Base-by-base conservation (phyloP, 2,329 filamentous ascomycete genomes). In the Scortechinia acanthostroma region DNA sequence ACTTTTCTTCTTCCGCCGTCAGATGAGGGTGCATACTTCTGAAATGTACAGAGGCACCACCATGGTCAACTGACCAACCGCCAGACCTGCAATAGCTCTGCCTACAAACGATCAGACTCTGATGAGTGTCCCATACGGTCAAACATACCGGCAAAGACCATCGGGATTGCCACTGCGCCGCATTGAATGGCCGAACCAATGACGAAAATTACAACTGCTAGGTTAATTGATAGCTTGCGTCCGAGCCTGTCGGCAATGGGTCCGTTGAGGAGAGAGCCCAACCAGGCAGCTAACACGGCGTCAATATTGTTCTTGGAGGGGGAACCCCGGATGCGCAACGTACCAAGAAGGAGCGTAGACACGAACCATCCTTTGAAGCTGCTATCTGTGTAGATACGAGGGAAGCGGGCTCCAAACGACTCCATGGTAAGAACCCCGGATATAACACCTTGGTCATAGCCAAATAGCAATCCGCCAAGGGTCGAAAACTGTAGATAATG, bases 331-430 rank as follows among this genome's bases (percentile, higher is more conserved):
- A n/a, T 16, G 3, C n/a, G 4, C 13, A 19, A 52, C 57, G 45
- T 50, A 64, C 62, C 57, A 1, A 76, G 56, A 6, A 73, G 53
- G 3, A 76, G 55, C 2, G 65, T 70, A 4, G 73, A 73, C 2
- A 74, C 69, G 44, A 75, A 73, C 71, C 72, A 75, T 22, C 71
- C 71, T 48, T 74, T 71, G 56, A 71, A 71, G 10, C 63, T 53
- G 47, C 61, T 67, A 47, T 74, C 68, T 0, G 59, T 46, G 43
- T 63, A 68, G 15, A 72, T 59, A 4, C 58, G 53, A 5, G 57
- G 55, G 35, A 60, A 56, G 0, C 46, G 35, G 3, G 49, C 55
- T 2, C 42, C 57, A 10, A 73, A 72, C 3, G 59, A 64, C 47
- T 70, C 60, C 69, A 73, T 73, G 0, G 59, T 63, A 22, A 71